Evolutionary conservation across 2,329 filamentous ascomycete genomes (phyloP).

Genomic region (Aureobasidium leucospermi): DNA sequence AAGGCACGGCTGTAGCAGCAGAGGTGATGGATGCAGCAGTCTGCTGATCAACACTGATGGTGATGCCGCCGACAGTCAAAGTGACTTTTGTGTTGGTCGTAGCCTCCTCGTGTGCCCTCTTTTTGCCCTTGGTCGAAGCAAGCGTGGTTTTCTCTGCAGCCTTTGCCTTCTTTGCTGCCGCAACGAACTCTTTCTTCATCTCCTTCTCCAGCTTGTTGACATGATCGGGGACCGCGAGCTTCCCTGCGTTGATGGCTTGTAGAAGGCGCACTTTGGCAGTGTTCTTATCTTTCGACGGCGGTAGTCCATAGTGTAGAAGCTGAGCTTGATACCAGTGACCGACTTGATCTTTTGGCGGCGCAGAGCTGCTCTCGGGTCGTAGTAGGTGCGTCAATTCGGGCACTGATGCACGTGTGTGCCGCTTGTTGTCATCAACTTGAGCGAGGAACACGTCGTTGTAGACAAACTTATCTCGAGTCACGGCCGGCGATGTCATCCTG

Average conservation of each 20-base stretch:
- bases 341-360: slow-evolving; percentile 39
- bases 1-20: background rate
- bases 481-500: background rate
- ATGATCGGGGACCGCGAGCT: slow-evolving; percentile 42
- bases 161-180: slow-evolving; percentile 44
- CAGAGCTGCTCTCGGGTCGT: background rate
- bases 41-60: slow-evolving; percentile 22
- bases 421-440: slow-evolving; percentile 22
- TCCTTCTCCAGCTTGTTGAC: slow-evolving; percentile 46
- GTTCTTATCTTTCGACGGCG: slow-evolving; percentile 50
- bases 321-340: slow-evolving; percentile 58
- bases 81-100: slow-evolving; percentile 21
- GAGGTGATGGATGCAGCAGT: background rate
- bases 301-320: slow-evolving; percentile 55
- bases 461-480: slow-evolving; percentile 24
- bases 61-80: slow-evolving; percentile 20
- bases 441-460: slow-evolving; percentile 25
- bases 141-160: slow-evolving; percentile 9
- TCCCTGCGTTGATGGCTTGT: slow-evolving; percentile 46
- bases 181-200: slow-evolving; percentile 52
- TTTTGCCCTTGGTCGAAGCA: slow-evolving; percentile 14
- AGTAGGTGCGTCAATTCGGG: background rate
- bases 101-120: slow-evolving; percentile 21
- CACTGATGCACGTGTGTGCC: slow-evolving; percentile 22
- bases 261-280: slow-evolving; percentile 52